phyloP scores from a whole-genome alignment of 177 flowering plant genomes.

The Telopea speciosissima region DNA sequence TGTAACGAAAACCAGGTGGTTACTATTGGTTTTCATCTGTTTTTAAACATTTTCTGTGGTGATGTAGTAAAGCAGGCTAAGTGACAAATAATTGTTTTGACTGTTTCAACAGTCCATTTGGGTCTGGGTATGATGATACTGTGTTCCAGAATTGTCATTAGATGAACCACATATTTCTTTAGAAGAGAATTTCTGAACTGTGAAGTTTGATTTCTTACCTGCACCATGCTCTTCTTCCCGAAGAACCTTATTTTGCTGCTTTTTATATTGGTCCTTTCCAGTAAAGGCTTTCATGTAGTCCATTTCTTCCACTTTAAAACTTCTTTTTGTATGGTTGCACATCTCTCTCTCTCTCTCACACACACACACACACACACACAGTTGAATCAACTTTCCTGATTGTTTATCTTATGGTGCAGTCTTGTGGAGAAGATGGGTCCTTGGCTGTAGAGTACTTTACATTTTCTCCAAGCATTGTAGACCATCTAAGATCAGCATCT shows the following conservation, averaged over 20 bases:
- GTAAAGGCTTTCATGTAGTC: no score
- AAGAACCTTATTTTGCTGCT: background rate
- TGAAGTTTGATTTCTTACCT: background rate
- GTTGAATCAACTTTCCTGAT: background rate
- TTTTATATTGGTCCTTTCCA: background rate
- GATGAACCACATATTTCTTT: background rate
- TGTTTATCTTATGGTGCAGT: conserved; percentile 25
- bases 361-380: no score
- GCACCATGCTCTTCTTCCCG: background rate
- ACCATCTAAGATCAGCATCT: conserved; percentile 62
- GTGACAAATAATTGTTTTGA: no score
- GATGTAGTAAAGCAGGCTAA: no score
- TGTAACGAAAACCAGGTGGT: no score
- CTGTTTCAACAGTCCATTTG: no score
- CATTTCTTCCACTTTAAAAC: background rate
- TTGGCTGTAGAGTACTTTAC: conserved; percentile 68
- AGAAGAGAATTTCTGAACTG: background rate
- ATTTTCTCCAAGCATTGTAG: conserved; percentile 79
- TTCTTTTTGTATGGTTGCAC: background rate
- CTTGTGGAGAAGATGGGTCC: conserved; percentile 44
- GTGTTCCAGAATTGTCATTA: background rate
- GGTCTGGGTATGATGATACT: no score
- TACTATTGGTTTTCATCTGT: no score
- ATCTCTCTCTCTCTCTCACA: background rate
- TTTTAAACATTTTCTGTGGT: no score